These are phyloP conservation scores for Omphalotus olearius DNA, from an alignment of 1,284 basidiomycete species.

Conservation along the genomic window DNA sequence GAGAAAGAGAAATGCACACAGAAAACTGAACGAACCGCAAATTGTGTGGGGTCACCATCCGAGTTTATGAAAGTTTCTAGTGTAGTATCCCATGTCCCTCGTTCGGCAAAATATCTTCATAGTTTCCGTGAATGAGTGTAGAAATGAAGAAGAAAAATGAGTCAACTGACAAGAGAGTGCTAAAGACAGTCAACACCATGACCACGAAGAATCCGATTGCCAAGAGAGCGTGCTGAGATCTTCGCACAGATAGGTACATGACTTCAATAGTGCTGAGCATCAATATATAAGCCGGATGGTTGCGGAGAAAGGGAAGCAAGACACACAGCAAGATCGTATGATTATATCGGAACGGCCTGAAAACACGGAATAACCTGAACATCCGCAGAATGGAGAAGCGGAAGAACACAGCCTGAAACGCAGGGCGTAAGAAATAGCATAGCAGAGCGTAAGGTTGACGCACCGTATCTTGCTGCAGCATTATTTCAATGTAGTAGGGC, in stretches of 20 bases:
- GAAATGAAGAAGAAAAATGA: background rate
- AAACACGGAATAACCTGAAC: conserved; percentile 81
- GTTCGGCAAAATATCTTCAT: conserved; percentile 78
- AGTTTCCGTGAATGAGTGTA: background rate
- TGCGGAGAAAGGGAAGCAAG: background rate
- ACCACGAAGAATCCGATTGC: conserved; percentile 87
- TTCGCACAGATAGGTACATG: conserved; percentile 84
- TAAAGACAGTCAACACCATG: conserved; percentile 83
- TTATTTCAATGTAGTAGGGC: conserved; percentile 84
- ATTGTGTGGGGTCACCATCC: conserved; percentile 78
- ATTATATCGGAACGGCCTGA: conserved; percentile 82
- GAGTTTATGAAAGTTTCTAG: conserved; percentile 78
- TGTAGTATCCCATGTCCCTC: conserved; percentile 81
- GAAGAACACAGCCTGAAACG: conserved; percentile 69
- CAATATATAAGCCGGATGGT: background rate
- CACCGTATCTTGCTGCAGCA: conserved; percentile 82
- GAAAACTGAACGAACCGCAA: conserved; percentile 23
- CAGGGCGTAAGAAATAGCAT: conserved; percentile 5
- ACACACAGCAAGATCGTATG: conserved; percentile 75
- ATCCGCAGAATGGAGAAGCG: conserved; percentile 84
- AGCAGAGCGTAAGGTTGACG: conserved; percentile 22
- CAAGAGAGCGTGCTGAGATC: conserved; percentile 81
- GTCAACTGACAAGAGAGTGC: conserved; percentile 67
- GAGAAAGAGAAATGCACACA: background rate
- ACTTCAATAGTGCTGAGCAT: conserved; percentile 78